Conservation (phyloP, 2,329 filamentous ascomycete species). For the Apiospora hydei region DNA sequence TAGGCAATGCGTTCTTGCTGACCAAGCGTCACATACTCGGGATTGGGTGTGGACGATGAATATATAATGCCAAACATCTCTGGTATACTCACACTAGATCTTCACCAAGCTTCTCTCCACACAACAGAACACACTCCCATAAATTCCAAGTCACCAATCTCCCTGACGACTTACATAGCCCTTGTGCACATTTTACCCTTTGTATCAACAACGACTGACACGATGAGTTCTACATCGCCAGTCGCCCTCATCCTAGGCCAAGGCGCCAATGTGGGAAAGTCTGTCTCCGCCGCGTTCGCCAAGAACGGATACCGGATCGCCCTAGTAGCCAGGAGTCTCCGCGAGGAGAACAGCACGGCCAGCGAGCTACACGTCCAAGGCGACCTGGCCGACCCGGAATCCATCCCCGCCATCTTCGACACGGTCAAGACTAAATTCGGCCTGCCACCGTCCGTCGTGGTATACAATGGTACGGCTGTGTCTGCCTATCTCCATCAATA, state of each 20-base stretch:
- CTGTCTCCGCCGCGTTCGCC: conserved; percentile 47
- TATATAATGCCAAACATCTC: background rate
- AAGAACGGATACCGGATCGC: conserved; percentile 52
- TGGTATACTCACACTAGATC: too few relatives aligned
- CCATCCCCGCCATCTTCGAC: conserved; percentile 46
- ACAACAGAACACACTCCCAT: background rate
- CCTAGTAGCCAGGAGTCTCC: conserved; percentile 43
- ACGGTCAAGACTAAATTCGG: conserved; percentile 45
- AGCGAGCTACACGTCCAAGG: conserved; percentile 42
- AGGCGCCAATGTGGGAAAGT: conserved; percentile 49
- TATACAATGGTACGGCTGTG: conserved; percentile 47
- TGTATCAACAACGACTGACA: conserved; percentile 6
- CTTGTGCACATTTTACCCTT: background rate
- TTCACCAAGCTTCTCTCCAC: background rate
- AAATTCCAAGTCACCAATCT: too few relatives aligned
- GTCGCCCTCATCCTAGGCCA: conserved; percentile 51
- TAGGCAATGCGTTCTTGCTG: background rate
- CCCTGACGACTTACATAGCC: too few relatives aligned
- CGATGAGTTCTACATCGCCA: conserved; percentile 33
- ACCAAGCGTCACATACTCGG: background rate
- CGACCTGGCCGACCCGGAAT: conserved; percentile 46
- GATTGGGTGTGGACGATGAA: background rate
- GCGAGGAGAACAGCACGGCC: conserved; percentile 38
- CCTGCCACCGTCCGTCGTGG: conserved; percentile 48
- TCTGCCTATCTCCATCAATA: too few relatives aligned